Evolutionary conservation across 225 moss, liverwort and hornwort genomes (phyloP).

Genomic region (Climacium dendroides): DNA sequence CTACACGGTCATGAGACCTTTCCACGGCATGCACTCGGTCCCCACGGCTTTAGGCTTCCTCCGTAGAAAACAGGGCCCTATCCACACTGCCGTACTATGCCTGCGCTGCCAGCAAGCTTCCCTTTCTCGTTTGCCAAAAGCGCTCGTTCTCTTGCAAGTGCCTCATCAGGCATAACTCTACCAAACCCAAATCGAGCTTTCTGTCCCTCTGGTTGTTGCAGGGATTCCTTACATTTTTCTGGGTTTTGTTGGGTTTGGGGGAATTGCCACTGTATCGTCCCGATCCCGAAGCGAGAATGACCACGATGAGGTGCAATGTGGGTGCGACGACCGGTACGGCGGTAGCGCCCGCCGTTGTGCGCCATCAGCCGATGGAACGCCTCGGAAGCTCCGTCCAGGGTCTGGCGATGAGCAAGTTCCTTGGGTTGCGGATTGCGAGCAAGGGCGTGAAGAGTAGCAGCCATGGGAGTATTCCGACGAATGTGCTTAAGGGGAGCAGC

Average conservation of each 20-base stretch:
- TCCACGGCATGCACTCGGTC: background rate
- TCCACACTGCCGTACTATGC: background rate
- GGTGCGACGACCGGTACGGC: background rate
- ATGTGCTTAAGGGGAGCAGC: background rate
- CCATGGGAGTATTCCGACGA: background rate
- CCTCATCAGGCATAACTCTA: background rate
- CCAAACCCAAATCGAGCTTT: background rate
- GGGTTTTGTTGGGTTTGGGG: no score
- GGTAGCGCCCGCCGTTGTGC: background rate
- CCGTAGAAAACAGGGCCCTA: background rate
- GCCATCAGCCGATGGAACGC: background rate
- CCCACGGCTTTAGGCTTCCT: background rate
- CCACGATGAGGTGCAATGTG: slow-evolving; percentile 30
- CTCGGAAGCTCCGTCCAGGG: slow-evolving; percentile 27
- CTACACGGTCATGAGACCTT: background rate
- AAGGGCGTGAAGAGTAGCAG: background rate
- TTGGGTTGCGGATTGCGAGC: slow-evolving; percentile 41
- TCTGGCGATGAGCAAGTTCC: slow-evolving; percentile 44
- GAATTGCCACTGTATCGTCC: background rate
- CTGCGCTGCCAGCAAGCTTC: background rate
- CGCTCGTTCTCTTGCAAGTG: no score
- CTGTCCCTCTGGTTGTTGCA: rapidly evolving
- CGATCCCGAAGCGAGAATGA: background rate
- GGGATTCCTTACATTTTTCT: rapidly evolving
- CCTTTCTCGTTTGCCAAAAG: background rate